Evolutionary conservation across 208 protist genomes (phyloP).

Genomic region (Leishmania aethiopica): DNA sequence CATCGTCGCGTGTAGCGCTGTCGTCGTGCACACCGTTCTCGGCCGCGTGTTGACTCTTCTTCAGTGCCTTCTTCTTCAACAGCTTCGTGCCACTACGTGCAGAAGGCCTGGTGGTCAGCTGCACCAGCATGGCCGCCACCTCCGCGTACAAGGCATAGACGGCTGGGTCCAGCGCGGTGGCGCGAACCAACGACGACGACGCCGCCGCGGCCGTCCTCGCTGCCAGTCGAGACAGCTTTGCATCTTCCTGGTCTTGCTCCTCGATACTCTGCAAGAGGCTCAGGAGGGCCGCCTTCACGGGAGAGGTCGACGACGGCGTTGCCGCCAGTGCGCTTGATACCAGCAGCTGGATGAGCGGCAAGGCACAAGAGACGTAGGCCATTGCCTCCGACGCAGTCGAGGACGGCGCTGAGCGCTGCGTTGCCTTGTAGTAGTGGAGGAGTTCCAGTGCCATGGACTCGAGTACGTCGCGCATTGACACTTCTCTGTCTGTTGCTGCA

Average conservation of each 20-base stretch:
- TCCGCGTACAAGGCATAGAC: slow-evolving; percentile 70
- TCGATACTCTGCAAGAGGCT: slow-evolving; percentile 31
- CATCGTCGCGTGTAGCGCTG: neutral
- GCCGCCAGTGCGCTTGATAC: slow-evolving; percentile 5
- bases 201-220: neutral
- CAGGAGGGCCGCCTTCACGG: slow-evolving; percentile 27
- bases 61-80: slow-evolving; percentile 12
- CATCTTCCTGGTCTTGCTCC: slow-evolving; percentile 4
- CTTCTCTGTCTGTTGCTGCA: neutral
- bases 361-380: slow-evolving; percentile 28
- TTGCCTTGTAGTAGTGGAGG: slow-evolving; percentile 17
- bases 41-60: neutral
- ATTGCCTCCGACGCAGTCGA: slow-evolving; percentile 14
- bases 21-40: neutral
- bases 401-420: slow-evolving; percentile 3
- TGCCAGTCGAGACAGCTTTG: neutral
- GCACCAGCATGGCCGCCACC: slow-evolving; percentile 58
- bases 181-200: neutral
- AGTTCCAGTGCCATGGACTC: slow-evolving; percentile 20
- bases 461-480: slow-evolving; percentile 25
- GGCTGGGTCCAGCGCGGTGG: slow-evolving; percentile 21
- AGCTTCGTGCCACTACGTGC: slow-evolving; percentile 2
- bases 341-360: slow-evolving; percentile 29
- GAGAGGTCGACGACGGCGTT: neutral
- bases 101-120: slow-evolving; percentile 27